phyloP scores from a whole-genome alignment of 2,329 filamentous ascomycete species.

The Trichoderma hamatum region DNA sequence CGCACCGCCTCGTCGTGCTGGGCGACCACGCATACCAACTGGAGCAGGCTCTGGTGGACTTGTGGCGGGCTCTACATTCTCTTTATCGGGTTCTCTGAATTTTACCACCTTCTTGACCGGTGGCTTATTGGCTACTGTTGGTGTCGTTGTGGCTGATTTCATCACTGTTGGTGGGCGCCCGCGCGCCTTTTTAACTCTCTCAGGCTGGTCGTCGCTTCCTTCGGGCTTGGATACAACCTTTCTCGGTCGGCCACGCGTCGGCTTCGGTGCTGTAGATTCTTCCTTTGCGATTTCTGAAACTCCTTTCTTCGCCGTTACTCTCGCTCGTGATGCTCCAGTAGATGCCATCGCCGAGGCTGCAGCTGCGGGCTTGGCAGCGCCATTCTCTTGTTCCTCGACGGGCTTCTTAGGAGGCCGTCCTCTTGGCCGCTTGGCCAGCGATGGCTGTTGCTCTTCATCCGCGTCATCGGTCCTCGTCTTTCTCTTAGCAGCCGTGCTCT shows the following conservation, averaged over 20 bases:
- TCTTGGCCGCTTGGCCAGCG: slow-evolving; percentile 46
- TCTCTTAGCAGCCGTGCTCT: slow-evolving; percentile 45
- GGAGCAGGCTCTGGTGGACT: slow-evolving; percentile 43
- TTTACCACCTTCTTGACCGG: slow-evolving; percentile 63
- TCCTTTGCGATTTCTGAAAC: slow-evolving; percentile 33
- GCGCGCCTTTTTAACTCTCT: slow-evolving; percentile 41
- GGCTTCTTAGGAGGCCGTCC: slow-evolving; percentile 48
- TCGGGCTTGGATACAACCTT: slow-evolving; percentile 40
- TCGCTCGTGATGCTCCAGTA: slow-evolving; percentile 36
- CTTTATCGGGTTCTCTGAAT: slow-evolving; percentile 67
- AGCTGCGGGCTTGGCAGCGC: slow-evolving; percentile 26
- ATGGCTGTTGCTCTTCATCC: slow-evolving; percentile 47
- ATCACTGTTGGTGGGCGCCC: slow-evolving; percentile 35
- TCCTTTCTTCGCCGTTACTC: slow-evolving; percentile 35
- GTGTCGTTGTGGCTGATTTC: slow-evolving; percentile 39
- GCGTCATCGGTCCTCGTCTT: slow-evolving; percentile 59
- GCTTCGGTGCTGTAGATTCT: slow-evolving; percentile 37
- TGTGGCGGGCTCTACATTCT: slow-evolving; percentile 56
- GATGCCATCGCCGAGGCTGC: slow-evolving; percentile 27
- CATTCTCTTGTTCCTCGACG: slow-evolving; percentile 33
- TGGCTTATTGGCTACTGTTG: slow-evolving; percentile 44
- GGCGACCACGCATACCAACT: slow-evolving; percentile 44
- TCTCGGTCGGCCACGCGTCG: slow-evolving; percentile 50
- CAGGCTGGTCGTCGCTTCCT: slow-evolving; percentile 29
- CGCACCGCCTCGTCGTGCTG: slow-evolving; percentile 49